These are phyloP conservation scores for Ophiocordyceps sinensis DNA, from an alignment of 2,329 filamentous ascomycete genomes.

Conservation along the genomic window DNA sequence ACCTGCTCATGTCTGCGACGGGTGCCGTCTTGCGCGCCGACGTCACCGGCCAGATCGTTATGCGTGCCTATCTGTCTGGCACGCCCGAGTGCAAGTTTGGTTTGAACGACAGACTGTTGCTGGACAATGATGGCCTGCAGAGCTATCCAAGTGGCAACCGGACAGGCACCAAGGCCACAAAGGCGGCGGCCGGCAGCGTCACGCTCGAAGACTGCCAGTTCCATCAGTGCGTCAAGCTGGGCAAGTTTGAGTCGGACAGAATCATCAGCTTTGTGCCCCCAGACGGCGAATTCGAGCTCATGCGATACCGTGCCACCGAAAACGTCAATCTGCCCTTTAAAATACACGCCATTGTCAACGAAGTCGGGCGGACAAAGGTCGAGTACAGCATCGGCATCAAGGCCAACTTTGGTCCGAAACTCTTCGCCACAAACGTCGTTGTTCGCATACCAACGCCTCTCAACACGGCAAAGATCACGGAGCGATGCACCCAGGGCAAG, in stretches of 20 bases:
- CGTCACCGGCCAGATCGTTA: conserved; percentile 93
- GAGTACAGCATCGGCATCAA: conserved; percentile 97
- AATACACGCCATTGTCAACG: conserved; percentile 95
- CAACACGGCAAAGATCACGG: conserved; percentile 87
- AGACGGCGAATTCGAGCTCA: conserved; percentile 95
- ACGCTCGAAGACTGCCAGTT: conserved; percentile 97
- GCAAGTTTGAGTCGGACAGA: conserved; percentile 89
- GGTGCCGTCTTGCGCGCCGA: conserved; percentile 90
- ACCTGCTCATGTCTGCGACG: conserved; percentile 96
- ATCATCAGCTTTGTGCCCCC: conserved; percentile 96
- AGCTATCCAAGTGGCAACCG: conserved; percentile 60
- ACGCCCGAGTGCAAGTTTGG: conserved; percentile 99
- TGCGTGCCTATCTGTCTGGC: conserved; percentile 93
- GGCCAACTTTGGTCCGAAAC: conserved; percentile 89
- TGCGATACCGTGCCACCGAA: conserved; percentile 95
- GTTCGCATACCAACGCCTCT: conserved; percentile 90
- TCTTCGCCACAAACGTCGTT: conserved; percentile 94
- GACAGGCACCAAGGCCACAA: conserved; percentile 75
- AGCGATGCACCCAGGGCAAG: conserved; percentile 88
- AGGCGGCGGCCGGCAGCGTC: conserved; percentile 88
- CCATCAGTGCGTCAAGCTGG: conserved; percentile 95
- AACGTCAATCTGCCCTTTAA: conserved; percentile 99
- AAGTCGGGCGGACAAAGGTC: conserved; percentile 91
- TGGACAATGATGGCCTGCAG: conserved; percentile 61
- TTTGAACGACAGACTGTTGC: conserved; percentile 81